These are phyloP conservation scores for Ophiostoma fasciatum DNA, from an alignment of 2,329 filamentous ascomycete genomes.

Conservation along the genomic window DNA sequence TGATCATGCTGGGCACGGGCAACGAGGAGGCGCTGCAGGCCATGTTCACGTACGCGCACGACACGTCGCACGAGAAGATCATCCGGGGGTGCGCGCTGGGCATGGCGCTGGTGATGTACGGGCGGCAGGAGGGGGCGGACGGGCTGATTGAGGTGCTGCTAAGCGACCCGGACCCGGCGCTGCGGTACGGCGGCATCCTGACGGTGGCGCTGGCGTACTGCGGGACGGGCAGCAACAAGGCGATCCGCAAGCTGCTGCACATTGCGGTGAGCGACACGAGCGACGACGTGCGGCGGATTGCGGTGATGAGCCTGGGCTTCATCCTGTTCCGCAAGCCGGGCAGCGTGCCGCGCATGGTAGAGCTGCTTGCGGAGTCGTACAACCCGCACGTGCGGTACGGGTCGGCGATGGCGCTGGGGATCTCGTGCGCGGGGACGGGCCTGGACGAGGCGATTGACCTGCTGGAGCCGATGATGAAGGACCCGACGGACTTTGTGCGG, in stretches of 20 bases:
- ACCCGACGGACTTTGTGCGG: slow-evolving; percentile 94
- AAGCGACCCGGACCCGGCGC: slow-evolving; percentile 81
- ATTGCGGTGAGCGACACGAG: slow-evolving; percentile 96
- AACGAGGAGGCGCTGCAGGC: slow-evolving; percentile 86
- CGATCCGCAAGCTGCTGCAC: slow-evolving; percentile 87
- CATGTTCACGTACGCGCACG: slow-evolving; percentile 95
- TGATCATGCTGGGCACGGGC: slow-evolving; percentile 97
- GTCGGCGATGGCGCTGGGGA: slow-evolving; percentile 94
- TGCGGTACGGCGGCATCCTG: slow-evolving; percentile 96
- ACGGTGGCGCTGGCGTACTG: slow-evolving; percentile 97
- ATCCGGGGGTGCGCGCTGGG: slow-evolving; percentile 88
- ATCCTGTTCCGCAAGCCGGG: slow-evolving; percentile 96
- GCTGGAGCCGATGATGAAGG: slow-evolving; percentile 98
- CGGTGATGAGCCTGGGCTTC: slow-evolving; percentile 95
- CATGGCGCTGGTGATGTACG: slow-evolving; percentile 98
- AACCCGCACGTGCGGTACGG: slow-evolving; percentile 97
- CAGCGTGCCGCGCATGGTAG: slow-evolving; percentile 96
- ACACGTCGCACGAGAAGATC: slow-evolving; percentile 98
- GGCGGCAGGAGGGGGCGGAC: slow-evolving; percentile 85
- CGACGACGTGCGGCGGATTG: slow-evolving; percentile 88
- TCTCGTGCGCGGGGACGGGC: slow-evolving; percentile 92
- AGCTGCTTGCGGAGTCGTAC: slow-evolving; percentile 94
- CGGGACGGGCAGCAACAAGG: slow-evolving; percentile 96
- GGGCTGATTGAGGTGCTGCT: slow-evolving; percentile 87
- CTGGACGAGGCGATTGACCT: slow-evolving; percentile 93